Conservation (phyloP, 1,284 basidiomycete species). For the Singerocomus rubriflavus region DNA sequence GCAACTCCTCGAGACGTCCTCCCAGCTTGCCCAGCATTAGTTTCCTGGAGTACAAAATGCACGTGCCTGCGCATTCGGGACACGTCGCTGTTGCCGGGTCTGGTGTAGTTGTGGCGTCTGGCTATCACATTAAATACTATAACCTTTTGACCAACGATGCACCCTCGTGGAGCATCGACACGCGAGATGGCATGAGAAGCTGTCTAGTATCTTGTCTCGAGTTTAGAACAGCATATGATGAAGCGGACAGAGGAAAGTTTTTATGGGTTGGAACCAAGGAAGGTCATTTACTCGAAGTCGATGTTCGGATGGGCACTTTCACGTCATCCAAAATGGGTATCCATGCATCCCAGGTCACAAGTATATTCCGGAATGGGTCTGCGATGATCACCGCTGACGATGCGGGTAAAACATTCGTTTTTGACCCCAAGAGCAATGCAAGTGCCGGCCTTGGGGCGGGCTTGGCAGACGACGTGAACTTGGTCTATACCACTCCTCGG, state of each 20-base stretch:
- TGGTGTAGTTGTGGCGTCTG: conserved; percentile 57
- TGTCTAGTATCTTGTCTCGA: conserved; percentile 73
- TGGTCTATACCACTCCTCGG: conserved; percentile 51
- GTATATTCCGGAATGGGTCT: conserved; percentile 68
- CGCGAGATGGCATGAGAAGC: conserved; percentile 64
- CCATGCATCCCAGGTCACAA: conserved; percentile 65
- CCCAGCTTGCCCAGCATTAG: conserved; percentile 50
- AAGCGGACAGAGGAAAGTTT: conserved; percentile 42
- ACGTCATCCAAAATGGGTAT: conserved; percentile 55
- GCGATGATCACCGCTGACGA: conserved; percentile 83
- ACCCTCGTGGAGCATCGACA: conserved; percentile 55
- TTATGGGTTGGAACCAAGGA: conserved; percentile 90
- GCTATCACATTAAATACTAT: conserved; percentile 65
- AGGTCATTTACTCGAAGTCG: conserved; percentile 80
- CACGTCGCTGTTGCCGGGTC: conserved; percentile 61
- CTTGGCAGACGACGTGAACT: conserved; percentile 34
- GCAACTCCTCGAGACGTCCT: conserved; percentile 76
- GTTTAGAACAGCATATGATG: conserved; percentile 53
- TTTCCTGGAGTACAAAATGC: conserved; percentile 48
- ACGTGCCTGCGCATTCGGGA: conserved; percentile 55
- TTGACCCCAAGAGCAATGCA: conserved; percentile 41
- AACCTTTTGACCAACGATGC: conserved; percentile 49
- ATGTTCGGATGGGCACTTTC: conserved; percentile 59
- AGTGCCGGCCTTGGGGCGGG: conserved; percentile 32
- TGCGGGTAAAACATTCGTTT: conserved; percentile 77